Evolutionary conservation across 495 filamentous ascomycete species (phyloP).

Genomic region (Cudoniella acicularis): DNA sequence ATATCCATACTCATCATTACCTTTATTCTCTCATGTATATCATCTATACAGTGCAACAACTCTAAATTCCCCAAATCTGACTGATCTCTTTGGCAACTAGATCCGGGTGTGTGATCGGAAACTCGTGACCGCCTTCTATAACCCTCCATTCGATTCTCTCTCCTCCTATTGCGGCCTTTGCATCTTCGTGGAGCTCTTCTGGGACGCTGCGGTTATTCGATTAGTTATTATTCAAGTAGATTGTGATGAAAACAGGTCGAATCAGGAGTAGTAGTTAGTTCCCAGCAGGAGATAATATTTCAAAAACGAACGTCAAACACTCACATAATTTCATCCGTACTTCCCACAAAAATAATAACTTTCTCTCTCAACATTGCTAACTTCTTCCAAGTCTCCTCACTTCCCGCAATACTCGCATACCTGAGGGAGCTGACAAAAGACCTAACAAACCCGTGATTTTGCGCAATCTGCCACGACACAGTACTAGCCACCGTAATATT

Average conservation of each 20-base stretch:
- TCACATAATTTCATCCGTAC: slow-evolving; percentile 44
- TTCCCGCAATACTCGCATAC: slow-evolving; percentile 52
- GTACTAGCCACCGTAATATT: slow-evolving; percentile 38
- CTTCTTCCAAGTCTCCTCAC: slow-evolving; percentile 44
- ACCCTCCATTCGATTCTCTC: slow-evolving; percentile 38
- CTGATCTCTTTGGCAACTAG: slow-evolving; percentile 29
- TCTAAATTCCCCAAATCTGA: slow-evolving; percentile 17
- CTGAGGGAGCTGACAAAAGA: slow-evolving; percentile 54
- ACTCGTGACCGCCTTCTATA: slow-evolving; percentile 47
- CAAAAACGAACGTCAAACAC: slow-evolving; percentile 23
- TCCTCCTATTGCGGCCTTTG: slow-evolving; percentile 34
- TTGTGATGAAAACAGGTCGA: background rate
- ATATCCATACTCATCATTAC: background rate
- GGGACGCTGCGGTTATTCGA: slow-evolving; percentile 17
- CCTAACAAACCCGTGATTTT: slow-evolving; percentile 51
- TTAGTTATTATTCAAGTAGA: slow-evolving; percentile 14
- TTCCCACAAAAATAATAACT: slow-evolving; percentile 45
- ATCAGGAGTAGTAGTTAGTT: background rate
- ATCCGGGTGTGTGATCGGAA: slow-evolving; percentile 40
- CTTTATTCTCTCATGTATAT: background rate
- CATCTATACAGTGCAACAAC: background rate
- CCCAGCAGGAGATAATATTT: background rate
- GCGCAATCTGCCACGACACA: slow-evolving; percentile 52
- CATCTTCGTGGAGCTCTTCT: slow-evolving; percentile 44
- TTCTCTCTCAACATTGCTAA: slow-evolving; percentile 38